A percentile compares a stretch with the other conserved stretches of the same genome.
Evolutionary conservation across 164 flowering plant genomes (phyloP).

Genomic region (Aristolochia contorta): DNA sequence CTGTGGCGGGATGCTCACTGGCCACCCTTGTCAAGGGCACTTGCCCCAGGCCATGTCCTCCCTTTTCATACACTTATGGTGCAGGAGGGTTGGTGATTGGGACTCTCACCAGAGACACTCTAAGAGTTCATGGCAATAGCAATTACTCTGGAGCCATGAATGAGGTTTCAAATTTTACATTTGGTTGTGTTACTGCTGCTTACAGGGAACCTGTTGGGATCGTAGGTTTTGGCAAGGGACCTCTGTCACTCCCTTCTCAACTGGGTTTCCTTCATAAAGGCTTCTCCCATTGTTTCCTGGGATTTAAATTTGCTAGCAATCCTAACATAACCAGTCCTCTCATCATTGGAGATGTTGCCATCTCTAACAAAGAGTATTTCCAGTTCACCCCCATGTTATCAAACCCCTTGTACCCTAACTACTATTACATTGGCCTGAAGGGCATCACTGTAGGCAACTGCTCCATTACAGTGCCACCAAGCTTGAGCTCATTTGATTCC

Average conservation of each 20-base stretch:
- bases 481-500: slow-evolving; percentile 40
- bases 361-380: slow-evolving; percentile 33
- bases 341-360: slow-evolving; percentile 52
- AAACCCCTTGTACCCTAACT: slow-evolving; percentile 45
- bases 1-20: slow-evolving; percentile 51
- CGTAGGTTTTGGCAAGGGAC: slow-evolving; percentile 65
- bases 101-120: slow-evolving; percentile 40
- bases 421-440: slow-evolving; percentile 55
- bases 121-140: slow-evolving; percentile 31
- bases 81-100: slow-evolving; percentile 48
- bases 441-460: slow-evolving; percentile 35
- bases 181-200: slow-evolving; percentile 65
- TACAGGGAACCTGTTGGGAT: slow-evolving; percentile 68
- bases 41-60: slow-evolving; percentile 64
- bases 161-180: slow-evolving; percentile 37
- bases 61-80: slow-evolving; percentile 68
- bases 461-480: slow-evolving; percentile 21
- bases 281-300: slow-evolving; percentile 67
- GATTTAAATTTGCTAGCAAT: slow-evolving; percentile 60
- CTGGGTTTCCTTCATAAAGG: slow-evolving; percentile 64
- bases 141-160: slow-evolving; percentile 13
- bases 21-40: slow-evolving; percentile 31
- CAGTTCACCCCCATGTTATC: slow-evolving; percentile 63
- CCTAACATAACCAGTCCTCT: slow-evolving; percentile 60
- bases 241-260: slow-evolving; percentile 62